A percentile compares a stretch with the other conserved stretches of the same genome.
Evolutionary conservation across 75 land plant genomes (phyloP).

Genomic region (Selaginella moellendorffii): DNA sequence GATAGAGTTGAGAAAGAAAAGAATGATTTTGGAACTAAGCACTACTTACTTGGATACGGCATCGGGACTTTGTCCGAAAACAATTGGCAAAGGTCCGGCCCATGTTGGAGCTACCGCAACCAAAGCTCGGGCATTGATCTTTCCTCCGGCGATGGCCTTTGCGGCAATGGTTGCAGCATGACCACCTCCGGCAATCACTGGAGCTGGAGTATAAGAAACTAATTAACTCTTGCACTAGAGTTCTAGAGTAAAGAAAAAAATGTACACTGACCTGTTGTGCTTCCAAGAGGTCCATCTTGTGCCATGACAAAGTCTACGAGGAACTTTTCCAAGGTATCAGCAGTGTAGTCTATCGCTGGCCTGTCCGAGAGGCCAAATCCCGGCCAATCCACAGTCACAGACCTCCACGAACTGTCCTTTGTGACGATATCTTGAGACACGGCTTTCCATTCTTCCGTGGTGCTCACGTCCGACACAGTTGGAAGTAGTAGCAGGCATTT

Average conservation of each 20-base stretch:
- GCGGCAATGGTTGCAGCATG: slow-evolving; percentile 82
- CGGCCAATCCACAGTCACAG: slow-evolving; percentile 92
- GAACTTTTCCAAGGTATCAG: slow-evolving; percentile 78
- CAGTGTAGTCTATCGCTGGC: slow-evolving; percentile 69
- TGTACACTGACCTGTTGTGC: slow-evolving; percentile 22
- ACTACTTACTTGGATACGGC: slow-evolving; percentile 63
- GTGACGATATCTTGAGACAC: slow-evolving; percentile 57
- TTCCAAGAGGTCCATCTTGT: slow-evolving; percentile 43
- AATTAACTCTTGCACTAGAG: neutral
- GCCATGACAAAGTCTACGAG: slow-evolving; percentile 60
- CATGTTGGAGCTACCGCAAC: slow-evolving; percentile 97
- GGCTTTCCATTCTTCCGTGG: slow-evolving; percentile 85
- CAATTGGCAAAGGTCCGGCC: slow-evolving; percentile 98
- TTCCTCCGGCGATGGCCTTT: slow-evolving; percentile 51
- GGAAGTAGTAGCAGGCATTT: slow-evolving; percentile 65
- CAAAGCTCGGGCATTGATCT: slow-evolving; percentile 53
- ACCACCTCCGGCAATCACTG: slow-evolving; percentile 81
- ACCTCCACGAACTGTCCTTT: slow-evolving; percentile 37
- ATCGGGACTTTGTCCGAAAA: slow-evolving; percentile 75
- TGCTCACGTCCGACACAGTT: slow-evolving; percentile 94
- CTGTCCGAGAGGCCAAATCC: slow-evolving; percentile 87
- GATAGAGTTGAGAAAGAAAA: neutral
- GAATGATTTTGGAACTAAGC: neutral
- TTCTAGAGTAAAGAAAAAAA: neutral
- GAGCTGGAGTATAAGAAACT: slow-evolving; percentile 29